Conservation (phyloP, 306 rosid species). For the Quercus parvula region DNA sequence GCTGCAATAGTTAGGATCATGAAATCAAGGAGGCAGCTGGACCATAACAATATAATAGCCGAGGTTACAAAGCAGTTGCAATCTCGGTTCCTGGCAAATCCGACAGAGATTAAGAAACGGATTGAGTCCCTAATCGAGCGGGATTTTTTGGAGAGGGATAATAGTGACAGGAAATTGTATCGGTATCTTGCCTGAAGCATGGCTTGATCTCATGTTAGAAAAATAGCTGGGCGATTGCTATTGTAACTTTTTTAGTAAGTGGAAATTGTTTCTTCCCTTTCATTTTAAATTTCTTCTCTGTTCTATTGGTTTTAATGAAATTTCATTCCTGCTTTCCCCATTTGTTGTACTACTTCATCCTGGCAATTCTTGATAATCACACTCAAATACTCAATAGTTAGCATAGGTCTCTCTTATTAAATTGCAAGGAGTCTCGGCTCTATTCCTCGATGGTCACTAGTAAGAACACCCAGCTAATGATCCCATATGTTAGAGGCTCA, state of each 20-base stretch:
- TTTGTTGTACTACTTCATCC: constrained; percentile 6
- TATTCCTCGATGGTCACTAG: no score
- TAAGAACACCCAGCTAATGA: no score
- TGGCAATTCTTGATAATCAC: no score
- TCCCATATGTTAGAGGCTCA: no score
- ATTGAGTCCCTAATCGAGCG: constrained; percentile 88
- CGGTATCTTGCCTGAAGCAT: constrained; percentile 63
- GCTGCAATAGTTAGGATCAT: constrained; percentile 83
- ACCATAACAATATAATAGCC: constrained; percentile 74
- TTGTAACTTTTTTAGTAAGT: constrained; percentile 30
- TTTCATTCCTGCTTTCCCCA: constrained; percentile 9
- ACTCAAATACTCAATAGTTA: no score
- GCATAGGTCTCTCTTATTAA: no score
- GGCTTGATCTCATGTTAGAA: constrained; percentile 11
- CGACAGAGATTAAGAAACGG: constrained; percentile 72
- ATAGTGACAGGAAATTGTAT: constrained; percentile 53
- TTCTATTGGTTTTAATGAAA: constrained; percentile 17
- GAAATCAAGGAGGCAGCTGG: constrained; percentile 74
- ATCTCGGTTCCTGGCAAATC: constrained; percentile 65
- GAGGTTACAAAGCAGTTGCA: constrained; percentile 86
- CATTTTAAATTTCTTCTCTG: background rate
- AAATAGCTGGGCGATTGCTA: background rate
- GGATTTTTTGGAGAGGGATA: constrained; percentile 82
- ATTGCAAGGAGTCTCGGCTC: no score
- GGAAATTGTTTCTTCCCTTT: constrained; percentile 8